A percentile compares a stretch with the other conserved stretches of the same genome.
Conservation (phyloP, 179 eudicot species). For the Amaranthus tricolor region DNA sequence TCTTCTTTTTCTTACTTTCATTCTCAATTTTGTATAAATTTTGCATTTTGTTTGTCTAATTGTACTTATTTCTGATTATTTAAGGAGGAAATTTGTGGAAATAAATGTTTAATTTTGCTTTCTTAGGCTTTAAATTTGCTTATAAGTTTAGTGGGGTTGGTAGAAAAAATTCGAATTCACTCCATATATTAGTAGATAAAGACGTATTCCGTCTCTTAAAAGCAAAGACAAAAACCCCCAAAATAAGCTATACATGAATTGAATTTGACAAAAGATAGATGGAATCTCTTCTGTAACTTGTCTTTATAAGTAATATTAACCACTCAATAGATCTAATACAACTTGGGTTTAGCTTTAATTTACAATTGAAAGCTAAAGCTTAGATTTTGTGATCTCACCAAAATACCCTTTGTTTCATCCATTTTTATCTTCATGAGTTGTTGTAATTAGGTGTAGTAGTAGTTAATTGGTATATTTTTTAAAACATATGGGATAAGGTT, state of each 20-base stretch:
- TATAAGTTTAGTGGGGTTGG: slow-evolving; percentile 35
- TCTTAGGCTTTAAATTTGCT: slow-evolving; percentile 23
- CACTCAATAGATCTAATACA: slow-evolving; percentile 28
- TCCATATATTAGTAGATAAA: slow-evolving; percentile 39
- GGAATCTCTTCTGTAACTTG: slow-evolving; percentile 13
- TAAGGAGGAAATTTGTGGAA: neutral
- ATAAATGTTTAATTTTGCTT: neutral
- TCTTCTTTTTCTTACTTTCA: neutral
- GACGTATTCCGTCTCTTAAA: slow-evolving; percentile 64
- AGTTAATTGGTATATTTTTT: neutral
- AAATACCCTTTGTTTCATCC: slow-evolving; percentile 15
- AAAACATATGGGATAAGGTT: neutral
- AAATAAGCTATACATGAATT: slow-evolving; percentile 21
- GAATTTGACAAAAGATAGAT: slow-evolving; percentile 24
- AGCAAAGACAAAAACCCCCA: slow-evolving; percentile 53
- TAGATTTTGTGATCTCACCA: slow-evolving; percentile 21
- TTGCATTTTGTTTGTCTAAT: neutral
- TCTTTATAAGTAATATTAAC: slow-evolving; percentile 24
- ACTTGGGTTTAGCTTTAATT: slow-evolving; percentile 19
- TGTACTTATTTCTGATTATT: slow-evolving; percentile 3
- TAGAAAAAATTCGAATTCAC: slow-evolving; percentile 31
- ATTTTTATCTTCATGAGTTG: neutral
- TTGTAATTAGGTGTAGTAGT: neutral
- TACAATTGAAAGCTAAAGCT: slow-evolving; percentile 17
- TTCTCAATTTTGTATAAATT: slow-evolving; percentile 8